phyloP scores from a whole-genome alignment of 441 rosid genomes.

The Isatis lusitanica region DNA sequence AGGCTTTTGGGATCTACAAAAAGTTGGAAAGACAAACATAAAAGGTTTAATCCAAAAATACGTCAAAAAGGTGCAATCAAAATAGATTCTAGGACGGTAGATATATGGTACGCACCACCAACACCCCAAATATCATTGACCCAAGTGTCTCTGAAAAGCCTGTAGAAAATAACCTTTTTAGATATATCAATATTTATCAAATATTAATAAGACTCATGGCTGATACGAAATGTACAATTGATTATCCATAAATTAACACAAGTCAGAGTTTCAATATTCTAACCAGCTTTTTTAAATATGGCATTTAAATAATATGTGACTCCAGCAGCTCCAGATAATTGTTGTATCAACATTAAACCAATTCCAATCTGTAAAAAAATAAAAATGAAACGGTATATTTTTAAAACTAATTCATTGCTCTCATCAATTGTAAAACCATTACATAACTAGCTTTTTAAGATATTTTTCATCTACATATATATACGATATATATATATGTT shows the following conservation, averaged over 20 bases:
- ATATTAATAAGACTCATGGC: not conserved
- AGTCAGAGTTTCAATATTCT: not conserved
- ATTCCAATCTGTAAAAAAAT: constrained; percentile 51
- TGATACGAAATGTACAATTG: not conserved
- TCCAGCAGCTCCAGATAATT: constrained; percentile 56
- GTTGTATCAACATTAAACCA: constrained; percentile 60
- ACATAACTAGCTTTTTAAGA: not conserved
- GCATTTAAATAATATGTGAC: constrained; percentile 48
- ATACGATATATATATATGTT: not conserved
- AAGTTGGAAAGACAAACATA: not conserved
- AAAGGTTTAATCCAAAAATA: too few species aligned
- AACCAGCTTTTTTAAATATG: constrained; percentile 58
- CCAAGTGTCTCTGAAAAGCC: constrained; percentile 8
- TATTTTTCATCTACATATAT: not conserved
- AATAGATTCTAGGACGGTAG: not conserved
- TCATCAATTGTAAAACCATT: not conserved
- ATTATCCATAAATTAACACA: not conserved
- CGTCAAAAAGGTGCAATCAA: too few species aligned
- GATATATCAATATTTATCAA: not conserved
- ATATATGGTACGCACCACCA: not conserved
- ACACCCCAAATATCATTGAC: constrained; percentile 14
- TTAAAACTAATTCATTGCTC: not conserved
- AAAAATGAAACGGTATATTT: not conserved
- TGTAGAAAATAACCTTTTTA: not conserved
- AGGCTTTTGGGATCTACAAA: constrained; percentile 28